These are phyloP conservation scores for Lentinula sp. DNA, from an alignment of 768 basidiomycete genomes.

Conservation along the genomic window DNA sequence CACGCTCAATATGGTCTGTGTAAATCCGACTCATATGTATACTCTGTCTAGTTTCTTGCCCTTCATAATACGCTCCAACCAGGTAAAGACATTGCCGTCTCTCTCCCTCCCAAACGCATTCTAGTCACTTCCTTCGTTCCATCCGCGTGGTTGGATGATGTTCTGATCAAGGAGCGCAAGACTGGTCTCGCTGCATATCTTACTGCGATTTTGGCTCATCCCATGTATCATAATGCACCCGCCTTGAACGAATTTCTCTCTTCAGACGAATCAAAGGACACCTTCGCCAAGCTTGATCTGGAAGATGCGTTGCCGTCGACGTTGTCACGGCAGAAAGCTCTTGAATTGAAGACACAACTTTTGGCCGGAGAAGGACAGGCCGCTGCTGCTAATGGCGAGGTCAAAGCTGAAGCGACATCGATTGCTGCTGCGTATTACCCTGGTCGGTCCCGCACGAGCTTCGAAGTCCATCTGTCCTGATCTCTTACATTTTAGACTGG, in stretches of 20 bases:
- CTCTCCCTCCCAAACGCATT: slow-evolving; percentile 46
- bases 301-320: slow-evolving; percentile 46
- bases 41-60: slow-evolving; percentile 24
- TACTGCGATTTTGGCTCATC: slow-evolving; percentile 27
- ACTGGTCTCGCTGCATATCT: slow-evolving; percentile 38
- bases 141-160: slow-evolving; percentile 47
- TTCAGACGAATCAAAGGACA: slow-evolving; percentile 10
- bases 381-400: slow-evolving; percentile 11
- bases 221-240: slow-evolving; percentile 26
- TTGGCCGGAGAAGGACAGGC: not conserved
- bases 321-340: slow-evolving; percentile 29
- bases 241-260: slow-evolving; percentile 33
- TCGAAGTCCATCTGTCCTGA: slow-evolving; percentile 36
- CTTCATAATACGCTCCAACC: slow-evolving; percentile 35
- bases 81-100: slow-evolving; percentile 18
- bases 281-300: slow-evolving; percentile 21
- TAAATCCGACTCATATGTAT: not conserved
- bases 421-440: slow-evolving; percentile 44
- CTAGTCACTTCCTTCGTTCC: slow-evolving; percentile 43
- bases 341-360: slow-evolving; percentile 11
- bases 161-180: slow-evolving; percentile 47
- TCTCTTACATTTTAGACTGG: slow-evolving; percentile 34
- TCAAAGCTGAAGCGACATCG: slow-evolving; percentile 20
- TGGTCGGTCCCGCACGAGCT: not conserved
- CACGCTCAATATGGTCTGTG: not conserved